Conservation (phyloP, 2,329 filamentous ascomycete genomes). For the Calonectria fujianensis region DNA sequence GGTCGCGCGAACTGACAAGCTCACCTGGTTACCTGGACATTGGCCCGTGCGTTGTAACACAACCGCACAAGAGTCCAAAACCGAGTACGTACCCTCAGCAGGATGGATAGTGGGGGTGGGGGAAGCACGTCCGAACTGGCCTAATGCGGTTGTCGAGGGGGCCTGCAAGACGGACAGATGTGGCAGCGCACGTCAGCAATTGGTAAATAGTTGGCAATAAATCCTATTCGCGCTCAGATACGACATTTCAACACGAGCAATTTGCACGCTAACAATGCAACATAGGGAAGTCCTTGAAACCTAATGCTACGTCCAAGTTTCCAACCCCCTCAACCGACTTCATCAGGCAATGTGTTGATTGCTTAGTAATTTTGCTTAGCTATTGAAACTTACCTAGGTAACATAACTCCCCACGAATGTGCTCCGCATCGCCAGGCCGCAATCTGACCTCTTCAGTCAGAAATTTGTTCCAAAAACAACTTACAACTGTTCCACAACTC, state of each 20-base stretch:
- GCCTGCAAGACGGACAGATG: slow-evolving; percentile 12
- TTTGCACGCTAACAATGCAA: slow-evolving; percentile 1
- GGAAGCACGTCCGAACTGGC: neutral
- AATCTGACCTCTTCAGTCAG: neutral
- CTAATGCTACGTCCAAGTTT: neutral
- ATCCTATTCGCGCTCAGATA: neutral
- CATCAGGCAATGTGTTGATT: neutral
- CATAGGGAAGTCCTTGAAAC: neutral
- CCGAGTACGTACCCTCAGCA: neutral
- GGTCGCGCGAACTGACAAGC: slow-evolving; percentile 1
- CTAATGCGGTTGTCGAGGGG: slow-evolving; percentile 13
- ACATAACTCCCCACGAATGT: neutral
- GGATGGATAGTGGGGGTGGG: slow-evolving; percentile 13
- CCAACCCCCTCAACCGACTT: neutral
- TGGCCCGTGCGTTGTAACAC: slow-evolving; percentile 5
- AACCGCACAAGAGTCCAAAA: neutral
- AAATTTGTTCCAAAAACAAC: neutral
- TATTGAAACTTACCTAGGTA: neutral
- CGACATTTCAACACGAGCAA: neutral
- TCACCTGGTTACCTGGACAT: neutral
- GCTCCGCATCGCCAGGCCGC: neutral
- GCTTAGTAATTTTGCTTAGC: neutral
- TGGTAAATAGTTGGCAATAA: slow-evolving; percentile 18
- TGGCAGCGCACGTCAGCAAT: slow-evolving; percentile 18
- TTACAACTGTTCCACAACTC: neutral